These are phyloP conservation scores for Hydnomerulius pinastri DNA, from an alignment of 768 basidiomycete genomes.

Conservation along the genomic window DNA sequence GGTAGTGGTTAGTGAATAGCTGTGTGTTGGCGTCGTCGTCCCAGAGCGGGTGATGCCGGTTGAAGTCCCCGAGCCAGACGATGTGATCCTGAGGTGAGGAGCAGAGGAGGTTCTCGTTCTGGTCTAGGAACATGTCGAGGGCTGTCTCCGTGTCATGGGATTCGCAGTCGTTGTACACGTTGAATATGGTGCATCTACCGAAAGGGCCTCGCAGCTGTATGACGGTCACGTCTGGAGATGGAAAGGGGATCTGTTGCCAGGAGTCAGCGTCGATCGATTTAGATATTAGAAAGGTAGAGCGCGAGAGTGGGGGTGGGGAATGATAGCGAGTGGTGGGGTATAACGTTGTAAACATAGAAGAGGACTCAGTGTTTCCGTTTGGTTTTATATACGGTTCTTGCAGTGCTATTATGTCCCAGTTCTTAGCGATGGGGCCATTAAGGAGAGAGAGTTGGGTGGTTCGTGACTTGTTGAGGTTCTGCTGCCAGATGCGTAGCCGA, in stretches of 20 bases:
- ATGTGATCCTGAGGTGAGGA: no score
- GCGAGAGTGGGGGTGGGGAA: neutral
- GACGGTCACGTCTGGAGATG: constrained; percentile 20
- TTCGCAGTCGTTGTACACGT: constrained; percentile 12
- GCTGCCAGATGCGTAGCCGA: constrained; percentile 30
- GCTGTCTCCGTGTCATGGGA: neutral
- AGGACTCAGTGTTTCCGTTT: neutral
- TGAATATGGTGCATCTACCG: constrained; percentile 13
- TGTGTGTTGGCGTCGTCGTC: constrained; percentile 21
- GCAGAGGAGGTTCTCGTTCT: neutral
- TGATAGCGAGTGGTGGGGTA: neutral
- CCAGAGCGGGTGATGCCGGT: constrained; percentile 36
- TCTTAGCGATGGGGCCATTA: neutral
- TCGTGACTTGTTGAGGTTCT: constrained; percentile 30
- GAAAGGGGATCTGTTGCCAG: constrained; percentile 26
- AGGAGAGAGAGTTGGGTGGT: constrained; percentile 18
- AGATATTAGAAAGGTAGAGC: constrained; percentile 23
- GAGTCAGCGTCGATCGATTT: constrained; percentile 13
- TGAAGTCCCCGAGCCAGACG: constrained; percentile 31
- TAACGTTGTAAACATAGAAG: neutral
- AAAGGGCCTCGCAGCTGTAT: constrained; percentile 6
- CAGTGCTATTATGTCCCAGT: constrained; percentile 6
- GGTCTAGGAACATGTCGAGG: neutral
- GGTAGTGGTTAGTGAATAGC: constrained; percentile 18
- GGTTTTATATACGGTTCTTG: neutral